These are phyloP conservation scores for Pythium myriotylum DNA, from an alignment of 352 stramenopile species.

Conservation along the genomic window DNA sequence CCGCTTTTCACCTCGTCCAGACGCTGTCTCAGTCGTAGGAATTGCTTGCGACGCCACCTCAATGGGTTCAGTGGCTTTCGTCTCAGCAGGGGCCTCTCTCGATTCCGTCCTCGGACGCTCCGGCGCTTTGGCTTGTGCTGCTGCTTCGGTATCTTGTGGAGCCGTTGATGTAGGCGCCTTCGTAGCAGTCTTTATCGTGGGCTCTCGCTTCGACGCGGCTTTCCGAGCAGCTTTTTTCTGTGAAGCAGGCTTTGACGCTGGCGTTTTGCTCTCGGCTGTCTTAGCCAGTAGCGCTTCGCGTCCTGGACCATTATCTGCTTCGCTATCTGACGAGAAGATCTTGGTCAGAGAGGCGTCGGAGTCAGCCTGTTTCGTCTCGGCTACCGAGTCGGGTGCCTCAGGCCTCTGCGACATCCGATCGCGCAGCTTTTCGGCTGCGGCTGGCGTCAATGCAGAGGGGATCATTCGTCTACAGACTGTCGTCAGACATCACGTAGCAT, in stretches of 20 bases:
- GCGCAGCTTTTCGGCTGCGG: constrained; percentile 8
- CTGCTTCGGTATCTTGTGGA: neutral
- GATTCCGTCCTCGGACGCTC: neutral
- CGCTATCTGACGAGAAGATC: constrained; percentile 30
- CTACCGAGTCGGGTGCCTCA: neutral
- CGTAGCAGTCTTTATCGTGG: neutral
- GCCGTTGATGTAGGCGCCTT: neutral
- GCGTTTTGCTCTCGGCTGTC: constrained; percentile 1
- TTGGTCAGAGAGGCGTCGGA: neutral
- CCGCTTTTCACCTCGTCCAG: constrained; percentile 8
- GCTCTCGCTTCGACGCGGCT: neutral
- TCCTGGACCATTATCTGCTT: constrained; percentile 12
- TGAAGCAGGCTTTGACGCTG: neutral
- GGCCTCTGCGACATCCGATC: constrained; percentile 13
- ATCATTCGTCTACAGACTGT: constrained; percentile 13
- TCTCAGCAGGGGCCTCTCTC: no score
- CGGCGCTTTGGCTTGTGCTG: neutral
- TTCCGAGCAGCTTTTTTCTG: constrained; percentile 11
- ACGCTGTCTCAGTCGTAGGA: neutral
- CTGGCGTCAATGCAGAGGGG: constrained; percentile 16
- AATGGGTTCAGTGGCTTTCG: no score
- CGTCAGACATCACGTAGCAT: neutral
- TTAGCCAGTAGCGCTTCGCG: neutral
- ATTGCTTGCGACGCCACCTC: no score
- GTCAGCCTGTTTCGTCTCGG: neutral